Evolutionary conservation across 164 flowering plant genomes (phyloP).

Genomic region (Piper betle): DNA sequence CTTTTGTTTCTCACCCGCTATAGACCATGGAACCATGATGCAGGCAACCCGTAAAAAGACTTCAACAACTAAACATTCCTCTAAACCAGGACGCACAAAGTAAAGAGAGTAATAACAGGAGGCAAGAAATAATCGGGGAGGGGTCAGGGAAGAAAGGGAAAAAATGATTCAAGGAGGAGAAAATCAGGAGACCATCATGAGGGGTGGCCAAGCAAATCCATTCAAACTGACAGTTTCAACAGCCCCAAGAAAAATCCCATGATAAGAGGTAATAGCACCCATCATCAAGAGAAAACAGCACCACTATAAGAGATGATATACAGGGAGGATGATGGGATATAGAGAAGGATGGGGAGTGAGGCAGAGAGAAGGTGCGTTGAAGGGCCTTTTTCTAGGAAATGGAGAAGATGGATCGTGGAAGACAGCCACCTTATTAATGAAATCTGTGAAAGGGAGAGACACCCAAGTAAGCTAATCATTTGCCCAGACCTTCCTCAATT

Average conservation of each 20-base stretch:
- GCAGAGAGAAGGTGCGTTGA: no score
- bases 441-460: not conserved
- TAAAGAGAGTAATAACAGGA: constrained; percentile 4
- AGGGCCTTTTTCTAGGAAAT: not conserved
- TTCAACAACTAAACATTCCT: constrained; percentile 17
- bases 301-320: not conserved
- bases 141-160: constrained; percentile 7
- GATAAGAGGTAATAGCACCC: constrained; percentile 2
- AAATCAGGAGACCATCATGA: constrained; percentile 18
- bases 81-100: constrained; percentile 13
- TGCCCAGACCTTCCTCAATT: not conserved
- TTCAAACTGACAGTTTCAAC: constrained; percentile 44
- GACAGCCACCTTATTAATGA: not conserved
- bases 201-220: constrained; percentile 44
- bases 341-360: not conserved
- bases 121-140: constrained; percentile 1
- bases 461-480: constrained; percentile 3
- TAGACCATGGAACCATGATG: constrained; percentile 3
- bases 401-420: not conserved
- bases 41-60: constrained; percentile 17
- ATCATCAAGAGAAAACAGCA: not conserved
- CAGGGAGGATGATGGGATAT: not conserved
- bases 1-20: not conserved
- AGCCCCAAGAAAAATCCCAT: constrained; percentile 16
- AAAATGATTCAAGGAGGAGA: constrained; percentile 5